phyloP scores from a whole-genome alignment of 2,329 filamentous ascomycete genomes.

The Talaromyces verruculosus region DNA sequence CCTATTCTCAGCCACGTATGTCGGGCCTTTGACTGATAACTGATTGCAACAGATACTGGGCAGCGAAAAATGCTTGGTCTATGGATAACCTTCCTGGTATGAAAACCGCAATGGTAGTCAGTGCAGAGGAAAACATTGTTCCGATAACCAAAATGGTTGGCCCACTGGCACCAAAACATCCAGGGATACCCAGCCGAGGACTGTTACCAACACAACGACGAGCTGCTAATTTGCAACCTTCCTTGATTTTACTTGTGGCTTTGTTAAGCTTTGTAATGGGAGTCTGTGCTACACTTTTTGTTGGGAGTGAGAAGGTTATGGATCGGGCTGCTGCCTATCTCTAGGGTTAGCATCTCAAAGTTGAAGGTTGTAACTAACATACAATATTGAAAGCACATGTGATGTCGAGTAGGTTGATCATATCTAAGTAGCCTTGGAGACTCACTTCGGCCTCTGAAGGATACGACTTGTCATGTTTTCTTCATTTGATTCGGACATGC shows the following conservation, averaged over 20 bases:
- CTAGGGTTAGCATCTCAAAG: neutral
- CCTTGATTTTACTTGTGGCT: constrained; percentile 13
- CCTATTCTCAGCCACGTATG: neutral
- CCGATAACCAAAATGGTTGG: constrained; percentile 20
- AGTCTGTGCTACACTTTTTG: constrained; percentile 7
- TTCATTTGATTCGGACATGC: neutral
- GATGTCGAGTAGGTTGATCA: neutral
- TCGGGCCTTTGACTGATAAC: neutral
- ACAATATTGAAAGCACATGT: neutral
- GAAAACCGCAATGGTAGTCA: constrained; percentile 12
- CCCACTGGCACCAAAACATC: constrained; percentile 14
- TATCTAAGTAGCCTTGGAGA: neutral
- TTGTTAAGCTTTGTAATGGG: constrained; percentile 16
- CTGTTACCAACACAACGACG: neutral
- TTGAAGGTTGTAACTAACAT: neutral
- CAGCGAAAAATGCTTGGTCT: constrained; percentile 20
- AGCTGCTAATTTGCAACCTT: neutral
- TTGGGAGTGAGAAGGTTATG: constrained; percentile 8
- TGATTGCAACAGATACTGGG: constrained; percentile 17
- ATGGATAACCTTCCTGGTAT: constrained; percentile 19
- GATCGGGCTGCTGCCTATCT: neutral
- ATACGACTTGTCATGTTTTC: neutral
- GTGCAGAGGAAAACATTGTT: constrained; percentile 16
- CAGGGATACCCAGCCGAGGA: constrained; percentile 9
- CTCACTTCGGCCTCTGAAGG: neutral